A percentile compares a stretch with the other conserved stretches of the same genome.
Conservation (phyloP, 108 stramenopile species). For the Nitzschia inconspicua region DNA sequence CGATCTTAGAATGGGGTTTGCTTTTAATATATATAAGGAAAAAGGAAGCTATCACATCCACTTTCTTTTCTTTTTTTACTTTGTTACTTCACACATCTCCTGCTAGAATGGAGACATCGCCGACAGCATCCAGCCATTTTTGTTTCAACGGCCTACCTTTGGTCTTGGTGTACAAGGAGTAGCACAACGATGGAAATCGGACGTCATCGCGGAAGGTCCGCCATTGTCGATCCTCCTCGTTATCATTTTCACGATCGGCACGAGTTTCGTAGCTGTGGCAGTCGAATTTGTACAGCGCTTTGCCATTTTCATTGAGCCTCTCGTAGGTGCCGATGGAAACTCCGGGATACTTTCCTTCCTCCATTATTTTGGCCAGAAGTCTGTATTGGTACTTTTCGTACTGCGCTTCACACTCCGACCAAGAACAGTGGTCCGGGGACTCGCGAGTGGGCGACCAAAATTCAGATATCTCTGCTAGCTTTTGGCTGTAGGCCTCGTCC, state of each 20-base stretch:
- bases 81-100: too few species aligned
- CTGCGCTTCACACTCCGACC: slow-evolving; percentile 4
- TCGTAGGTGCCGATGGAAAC: slow-evolving; percentile 27
- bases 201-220: slow-evolving; percentile 17
- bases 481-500: slow-evolving; percentile 26
- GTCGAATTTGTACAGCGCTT: slow-evolving; percentile 9
- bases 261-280: neutral
- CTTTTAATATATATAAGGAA: too few species aligned
- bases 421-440: slow-evolving; percentile 10
- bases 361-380: slow-evolving; percentile 24
- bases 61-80: too few species aligned
- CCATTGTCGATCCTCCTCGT: neutral
- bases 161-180: slow-evolving; percentile 27
- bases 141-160: slow-evolving; percentile 12
- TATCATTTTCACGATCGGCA: neutral
- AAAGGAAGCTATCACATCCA: too few species aligned
- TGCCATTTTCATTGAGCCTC: slow-evolving; percentile 26
- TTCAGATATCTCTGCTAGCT: neutral
- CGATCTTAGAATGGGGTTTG: too few species aligned
- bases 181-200: neutral
- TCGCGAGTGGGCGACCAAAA: slow-evolving; percentile 15
- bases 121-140: slow-evolving; percentile 24
- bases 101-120: too few species aligned
- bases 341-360: slow-evolving; percentile 32
- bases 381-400: neutral